Conservation (phyloP, 2,329 filamentous ascomycete genomes). For the Saccharata proteae region DNA sequence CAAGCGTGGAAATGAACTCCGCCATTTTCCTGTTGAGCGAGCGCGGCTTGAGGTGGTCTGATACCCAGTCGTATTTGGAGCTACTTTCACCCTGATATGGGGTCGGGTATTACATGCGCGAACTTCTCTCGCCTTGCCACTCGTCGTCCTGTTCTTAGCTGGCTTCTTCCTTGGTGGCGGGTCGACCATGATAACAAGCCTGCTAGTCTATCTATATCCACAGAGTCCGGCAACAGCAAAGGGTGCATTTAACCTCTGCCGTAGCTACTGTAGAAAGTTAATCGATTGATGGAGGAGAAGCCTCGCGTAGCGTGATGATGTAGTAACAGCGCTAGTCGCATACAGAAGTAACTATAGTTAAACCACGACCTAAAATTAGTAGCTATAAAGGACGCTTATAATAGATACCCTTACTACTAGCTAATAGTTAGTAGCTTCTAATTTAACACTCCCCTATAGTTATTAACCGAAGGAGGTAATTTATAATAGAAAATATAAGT, state of each 20-base stretch:
- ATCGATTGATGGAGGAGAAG: too few species aligned
- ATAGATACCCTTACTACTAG: too few species aligned
- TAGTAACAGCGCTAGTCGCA: too few species aligned
- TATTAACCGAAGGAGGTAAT: too few species aligned
- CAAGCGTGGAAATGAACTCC: slow-evolving; percentile 43
- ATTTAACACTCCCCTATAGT: too few species aligned
- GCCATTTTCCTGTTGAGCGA: slow-evolving; percentile 39
- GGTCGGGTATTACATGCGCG: slow-evolving; percentile 30
- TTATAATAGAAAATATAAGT: too few species aligned
- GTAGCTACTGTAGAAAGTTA: too few species aligned
- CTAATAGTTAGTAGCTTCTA: too few species aligned
- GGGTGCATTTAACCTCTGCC: slow-evolving; percentile 24
- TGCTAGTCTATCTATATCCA: slow-evolving; percentile 33
- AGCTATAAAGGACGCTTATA: too few species aligned
- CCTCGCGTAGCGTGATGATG: too few species aligned
- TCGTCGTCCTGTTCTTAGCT: slow-evolving; percentile 41
- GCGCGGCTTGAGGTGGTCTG: slow-evolving; percentile 29
- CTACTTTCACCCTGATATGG: slow-evolving; percentile 23
- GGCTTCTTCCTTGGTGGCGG: slow-evolving; percentile 44
- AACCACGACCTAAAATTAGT: too few species aligned
- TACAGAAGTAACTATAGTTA: too few species aligned
- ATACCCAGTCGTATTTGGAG: slow-evolving; percentile 23
- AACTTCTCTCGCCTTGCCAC: slow-evolving; percentile 27
- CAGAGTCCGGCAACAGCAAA: slow-evolving; percentile 28
- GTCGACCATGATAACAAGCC: slow-evolving; percentile 31